Base-by-base conservation (phyloP, 768 basidiomycete genomes). In the Leccinum fibrillosum region DNA sequence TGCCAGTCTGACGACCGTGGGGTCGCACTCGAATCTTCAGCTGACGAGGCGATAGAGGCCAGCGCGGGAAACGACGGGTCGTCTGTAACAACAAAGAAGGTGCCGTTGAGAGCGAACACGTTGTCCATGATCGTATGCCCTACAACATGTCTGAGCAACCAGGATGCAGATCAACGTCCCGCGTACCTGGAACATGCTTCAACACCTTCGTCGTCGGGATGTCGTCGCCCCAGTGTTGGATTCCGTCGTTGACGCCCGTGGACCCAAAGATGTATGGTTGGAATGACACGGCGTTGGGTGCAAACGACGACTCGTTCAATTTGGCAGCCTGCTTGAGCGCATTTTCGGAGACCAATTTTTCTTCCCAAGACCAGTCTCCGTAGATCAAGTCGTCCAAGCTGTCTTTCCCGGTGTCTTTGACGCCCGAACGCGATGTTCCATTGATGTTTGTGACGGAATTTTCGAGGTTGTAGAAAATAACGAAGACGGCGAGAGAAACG, bases 71-170 rank as follows among this genome's bases (percentile, higher is more conserved):
- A 80, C 2, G 77, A 70, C 5, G 79, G 78, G 58, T 85, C 77
- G 68, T 93, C 86, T 4, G 86, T 82, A 35, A 95, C 86, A 58
- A 95, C 71, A 70, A 85, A 91, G 59, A 92, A 80, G 2, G 84
- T 84, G 10, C 86, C 85, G 62, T 89, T 85, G 64, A 81, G 76
- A n/a, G 89, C 72, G 65, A 88, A 83, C n/a, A 92, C 79, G 59
- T 91, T 88, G 65, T 94, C 90, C 56, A 95, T 76, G 47, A 94
- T 82, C 1, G 90, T 92, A 74, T 86, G 91, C 4, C 94, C 94
- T 94, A 63, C 35, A 44, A 32, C 35, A 49, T 11, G 25, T 57
- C 54, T 59, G 30, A 65, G 53, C 37, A 25, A 32, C 21, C 11
- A 15, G 49, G 6, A 8, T 5, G 15, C 15, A 42, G 13, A 57